These are phyloP conservation scores for Ogataea kodamae DNA, from an alignment of 805 yeast genomes.

Conservation along the genomic window DNA sequence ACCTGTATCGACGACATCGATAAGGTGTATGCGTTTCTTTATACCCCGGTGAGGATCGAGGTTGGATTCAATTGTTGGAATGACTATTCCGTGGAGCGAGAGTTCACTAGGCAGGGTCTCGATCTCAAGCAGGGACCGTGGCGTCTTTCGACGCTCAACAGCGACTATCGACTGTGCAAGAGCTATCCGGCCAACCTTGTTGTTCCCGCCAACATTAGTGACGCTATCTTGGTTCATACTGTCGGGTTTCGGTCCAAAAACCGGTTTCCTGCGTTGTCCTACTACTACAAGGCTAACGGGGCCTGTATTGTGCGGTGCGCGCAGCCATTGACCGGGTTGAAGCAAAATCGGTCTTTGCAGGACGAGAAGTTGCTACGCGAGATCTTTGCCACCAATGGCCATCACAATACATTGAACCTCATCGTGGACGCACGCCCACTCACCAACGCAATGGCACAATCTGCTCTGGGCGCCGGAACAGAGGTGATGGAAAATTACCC, in stretches of 20 bases:
- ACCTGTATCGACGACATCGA: conserved; percentile 52
- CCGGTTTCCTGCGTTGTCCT: conserved; percentile 79
- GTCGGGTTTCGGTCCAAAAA: conserved; percentile 81
- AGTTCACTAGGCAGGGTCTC: conserved; percentile 67
- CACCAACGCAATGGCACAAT: conserved; percentile 94
- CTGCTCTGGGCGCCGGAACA: conserved; percentile 97
- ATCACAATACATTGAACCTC: conserved; percentile 41
- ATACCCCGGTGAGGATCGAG: conserved; percentile 73
- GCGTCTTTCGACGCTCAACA: conserved; percentile 68
- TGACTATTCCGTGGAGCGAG: conserved; percentile 56
- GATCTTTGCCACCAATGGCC: conserved; percentile 59
- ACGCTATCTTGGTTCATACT: conserved; percentile 78
- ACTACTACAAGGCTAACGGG: conserved; percentile 63
- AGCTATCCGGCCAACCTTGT: conserved; percentile 70
- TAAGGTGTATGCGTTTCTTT: conserved; percentile 76
- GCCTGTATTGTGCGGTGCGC: conserved; percentile 85
- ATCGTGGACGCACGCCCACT: conserved; percentile 91
- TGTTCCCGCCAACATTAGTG: conserved; percentile 77
- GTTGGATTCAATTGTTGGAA: conserved; percentile 66
- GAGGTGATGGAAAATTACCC: conserved; percentile 87
- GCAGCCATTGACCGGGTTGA: conserved; percentile 90
- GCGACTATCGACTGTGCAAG: conserved; percentile 60
- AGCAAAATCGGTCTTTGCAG: conserved; percentile 82
- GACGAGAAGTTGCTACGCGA: conserved; percentile 82
- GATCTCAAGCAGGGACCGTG: conserved; percentile 42